Conservation (phyloP, 768 basidiomycete genomes). For the Phaeotremella skinneri region DNA sequence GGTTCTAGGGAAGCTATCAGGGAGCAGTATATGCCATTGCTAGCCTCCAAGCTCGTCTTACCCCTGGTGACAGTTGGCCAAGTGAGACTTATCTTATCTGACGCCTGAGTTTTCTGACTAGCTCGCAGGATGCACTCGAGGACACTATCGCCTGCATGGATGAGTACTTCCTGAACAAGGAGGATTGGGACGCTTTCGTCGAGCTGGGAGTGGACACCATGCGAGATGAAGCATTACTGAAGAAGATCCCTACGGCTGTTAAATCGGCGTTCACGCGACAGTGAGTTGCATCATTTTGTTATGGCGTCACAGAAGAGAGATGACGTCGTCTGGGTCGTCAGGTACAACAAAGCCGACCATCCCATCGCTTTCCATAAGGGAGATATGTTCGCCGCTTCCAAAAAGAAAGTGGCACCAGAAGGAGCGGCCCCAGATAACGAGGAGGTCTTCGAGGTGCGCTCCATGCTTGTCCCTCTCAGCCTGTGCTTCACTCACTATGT, state of each 20-base stretch:
- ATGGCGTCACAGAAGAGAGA: not conserved
- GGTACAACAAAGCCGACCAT: slow-evolving; percentile 85
- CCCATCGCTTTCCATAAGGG: slow-evolving; percentile 95
- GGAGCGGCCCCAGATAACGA: slow-evolving; percentile 84
- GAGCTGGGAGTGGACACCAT: slow-evolving; percentile 85
- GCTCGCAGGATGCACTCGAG: slow-evolving; percentile 66
- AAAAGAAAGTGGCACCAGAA: slow-evolving; percentile 69
- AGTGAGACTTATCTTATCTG: slow-evolving; percentile 57
- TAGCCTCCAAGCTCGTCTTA: slow-evolving; percentile 74
- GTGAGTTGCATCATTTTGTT: slow-evolving; percentile 55
- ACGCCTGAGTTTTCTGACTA: not conserved
- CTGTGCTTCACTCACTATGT: slow-evolving; percentile 9
- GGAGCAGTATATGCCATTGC: slow-evolving; percentile 83
- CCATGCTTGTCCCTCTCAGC: slow-evolving; percentile 1
- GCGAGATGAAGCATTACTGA: slow-evolving; percentile 70
- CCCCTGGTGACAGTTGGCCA: slow-evolving; percentile 72
- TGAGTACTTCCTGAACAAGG: slow-evolving; percentile 84
- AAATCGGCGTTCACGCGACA: slow-evolving; percentile 83
- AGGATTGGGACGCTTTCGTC: slow-evolving; percentile 95
- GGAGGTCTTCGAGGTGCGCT: slow-evolving; percentile 77
- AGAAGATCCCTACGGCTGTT: slow-evolving; percentile 75
- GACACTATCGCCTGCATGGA: slow-evolving; percentile 87
- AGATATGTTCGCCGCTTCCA: slow-evolving; percentile 65
- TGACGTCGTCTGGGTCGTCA: slow-evolving; percentile 45
- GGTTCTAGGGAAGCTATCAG: slow-evolving; percentile 86